Evolutionary conservation across 2,329 filamentous ascomycete species (phyloP), one percentile per base, ranked within the genome.

Genomic region (Ascochyta koolunga): DNA sequence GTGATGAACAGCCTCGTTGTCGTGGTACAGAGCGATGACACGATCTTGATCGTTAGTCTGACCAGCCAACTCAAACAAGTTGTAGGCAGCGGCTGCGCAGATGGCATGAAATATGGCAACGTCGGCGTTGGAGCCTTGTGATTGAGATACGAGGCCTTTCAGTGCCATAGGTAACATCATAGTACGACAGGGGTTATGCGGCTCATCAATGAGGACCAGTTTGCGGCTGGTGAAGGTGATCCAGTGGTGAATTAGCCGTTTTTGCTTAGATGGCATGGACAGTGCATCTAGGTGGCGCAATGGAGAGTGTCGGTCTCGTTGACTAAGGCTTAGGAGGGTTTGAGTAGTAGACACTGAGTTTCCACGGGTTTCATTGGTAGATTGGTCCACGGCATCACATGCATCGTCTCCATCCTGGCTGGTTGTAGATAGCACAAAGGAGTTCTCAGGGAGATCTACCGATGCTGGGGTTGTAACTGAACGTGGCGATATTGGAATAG

Each of bases 81-180:
- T 59, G 36, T 52, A 59, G 5, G 56, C 56, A n/a, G 56, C 51
- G 5, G 52, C 51, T 5, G 56, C 56, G 19, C 56, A 59, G 9
- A 59, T 16, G 13, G 56, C 52, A 21, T 59, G 56, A 31, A 59
- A 59, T 16, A 59, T 59, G 27, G 56, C 56, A 18, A 59, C 44
- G 15, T 56, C 52, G 10, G 56, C 46, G 11, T 41, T 59, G 2
- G 56, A 56, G 18, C 31, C 40, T 33, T 37, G 25, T n/a, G 52
- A 29, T n/a, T 27, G 24, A 18, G 52, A 51, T 2, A 45, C 19
- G 2, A 59, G 48, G 10, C 56, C 56, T 53, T 56, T 48, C 29
- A 59, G 19, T 9, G 56, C 56, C 56, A 59, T 59, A 29, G 56
- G 56, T 6, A 59, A 24, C 56, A 59, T 59, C 52, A 59, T 56